These are phyloP conservation scores for Didymella sp. DNA, from an alignment of 2,329 filamentous ascomycete genomes.

Conservation along the genomic window DNA sequence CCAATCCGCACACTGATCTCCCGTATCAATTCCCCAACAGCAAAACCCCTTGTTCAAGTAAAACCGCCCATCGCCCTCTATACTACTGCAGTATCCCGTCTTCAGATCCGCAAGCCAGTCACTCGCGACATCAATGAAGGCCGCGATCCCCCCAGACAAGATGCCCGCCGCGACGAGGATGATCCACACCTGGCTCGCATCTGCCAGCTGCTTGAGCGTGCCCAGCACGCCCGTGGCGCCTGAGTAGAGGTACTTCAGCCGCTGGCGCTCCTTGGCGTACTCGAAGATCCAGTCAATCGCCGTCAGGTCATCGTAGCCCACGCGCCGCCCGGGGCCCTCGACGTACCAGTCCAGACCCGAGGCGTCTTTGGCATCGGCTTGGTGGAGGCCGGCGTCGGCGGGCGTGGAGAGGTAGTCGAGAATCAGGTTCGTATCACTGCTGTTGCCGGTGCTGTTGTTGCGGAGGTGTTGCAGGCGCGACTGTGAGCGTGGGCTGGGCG, in stretches of 20 bases:
- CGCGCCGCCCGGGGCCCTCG: slow-evolving; percentile 85
- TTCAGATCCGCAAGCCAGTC: slow-evolving; percentile 96
- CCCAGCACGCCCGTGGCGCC: slow-evolving; percentile 74
- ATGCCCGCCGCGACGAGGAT: slow-evolving; percentile 86
- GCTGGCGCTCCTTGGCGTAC: slow-evolving; percentile 93
- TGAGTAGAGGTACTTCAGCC: slow-evolving; percentile 77
- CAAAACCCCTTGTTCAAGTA: slow-evolving; percentile 93
- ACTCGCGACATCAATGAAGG: slow-evolving; percentile 85
- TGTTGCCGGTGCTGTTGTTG: slow-evolving; percentile 29
- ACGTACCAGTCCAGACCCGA: slow-evolving; percentile 77
- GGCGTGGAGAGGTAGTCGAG: slow-evolving; percentile 53
- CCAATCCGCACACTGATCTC: slow-evolving; percentile 85
- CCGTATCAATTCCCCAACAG: slow-evolving; percentile 82
- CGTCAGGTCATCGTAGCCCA: slow-evolving; percentile 94
- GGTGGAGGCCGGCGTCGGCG: slow-evolving; percentile 46
- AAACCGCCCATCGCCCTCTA: slow-evolving; percentile 81
- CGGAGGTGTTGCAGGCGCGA: slow-evolving; percentile 35
- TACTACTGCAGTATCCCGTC: slow-evolving; percentile 81
- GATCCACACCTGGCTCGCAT: slow-evolving; percentile 91
- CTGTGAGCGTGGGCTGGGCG: slow-evolving; percentile 36
- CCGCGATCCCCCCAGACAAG: slow-evolving; percentile 82
- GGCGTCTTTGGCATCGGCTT: slow-evolving; percentile 55
- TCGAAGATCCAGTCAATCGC: slow-evolving; percentile 99
- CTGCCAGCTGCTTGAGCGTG: slow-evolving; percentile 73
- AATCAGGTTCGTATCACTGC: slow-evolving; percentile 50